Percentiles rank a stretch among this genome's conserved stretches.
phyloP scores from a whole-genome alignment of 1,284 basidiomycete genomes.

The Ustilago trichophora region DNA sequence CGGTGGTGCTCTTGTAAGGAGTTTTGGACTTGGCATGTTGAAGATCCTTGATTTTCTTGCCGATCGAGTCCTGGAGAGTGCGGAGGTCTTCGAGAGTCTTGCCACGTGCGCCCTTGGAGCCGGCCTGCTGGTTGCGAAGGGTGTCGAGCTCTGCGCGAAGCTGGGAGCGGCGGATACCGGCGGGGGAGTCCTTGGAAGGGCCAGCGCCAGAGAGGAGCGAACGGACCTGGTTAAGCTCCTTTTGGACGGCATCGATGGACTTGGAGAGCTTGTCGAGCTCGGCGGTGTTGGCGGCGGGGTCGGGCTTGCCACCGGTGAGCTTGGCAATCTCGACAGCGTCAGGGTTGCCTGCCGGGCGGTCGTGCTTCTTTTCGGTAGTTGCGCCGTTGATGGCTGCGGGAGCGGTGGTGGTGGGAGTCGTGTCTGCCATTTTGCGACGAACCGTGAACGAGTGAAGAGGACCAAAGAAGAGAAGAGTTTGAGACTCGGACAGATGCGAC shows the following conservation, averaged over 20 bases:
- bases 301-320: constrained; percentile 62
- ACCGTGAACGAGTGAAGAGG: constrained; percentile 1
- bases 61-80: constrained; percentile 78
- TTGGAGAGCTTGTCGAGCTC: constrained; percentile 62
- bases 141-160: constrained; percentile 84
- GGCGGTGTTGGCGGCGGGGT: constrained; percentile 55
- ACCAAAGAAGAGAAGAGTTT: neutral
- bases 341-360: constrained; percentile 43
- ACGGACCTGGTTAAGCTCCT: constrained; percentile 73
- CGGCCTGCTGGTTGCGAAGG: constrained; percentile 82
- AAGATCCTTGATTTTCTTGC: constrained; percentile 91
- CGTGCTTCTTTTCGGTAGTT: constrained; percentile 24
- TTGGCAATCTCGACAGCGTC: constrained; percentile 60
- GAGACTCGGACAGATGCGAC: no score
- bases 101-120: constrained; percentile 77
- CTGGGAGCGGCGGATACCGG: constrained; percentile 77
- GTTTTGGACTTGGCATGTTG: constrained; percentile 83
- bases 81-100: constrained; percentile 87
- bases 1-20: constrained; percentile 84
- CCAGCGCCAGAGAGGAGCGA: constrained; percentile 70
- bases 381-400: constrained; percentile 2
- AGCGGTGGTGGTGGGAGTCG: constrained; percentile 8
- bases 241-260: constrained; percentile 56
- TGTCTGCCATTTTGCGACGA: constrained; percentile 40
- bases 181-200: constrained; percentile 66